phyloP scores from a whole-genome alignment of 2,329 filamentous ascomycete genomes.

The Phialophora verrucosa region DNA sequence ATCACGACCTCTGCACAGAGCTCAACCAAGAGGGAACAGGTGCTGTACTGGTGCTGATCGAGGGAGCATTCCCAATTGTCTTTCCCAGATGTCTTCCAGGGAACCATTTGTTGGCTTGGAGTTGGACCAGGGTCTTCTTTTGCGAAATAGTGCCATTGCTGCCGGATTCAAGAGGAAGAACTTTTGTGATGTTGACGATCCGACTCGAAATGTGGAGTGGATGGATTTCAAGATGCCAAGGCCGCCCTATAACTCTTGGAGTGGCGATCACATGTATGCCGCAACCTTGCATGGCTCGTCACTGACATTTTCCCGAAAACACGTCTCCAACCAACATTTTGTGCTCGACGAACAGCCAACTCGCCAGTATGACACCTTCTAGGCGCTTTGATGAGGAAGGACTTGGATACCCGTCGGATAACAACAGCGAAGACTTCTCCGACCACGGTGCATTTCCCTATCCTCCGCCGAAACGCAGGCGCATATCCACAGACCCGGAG shows the following conservation, averaged over 20 bases:
- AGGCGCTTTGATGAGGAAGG: not conserved
- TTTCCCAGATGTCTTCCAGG: not conserved
- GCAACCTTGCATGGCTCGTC: not conserved
- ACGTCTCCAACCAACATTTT: constrained; percentile 1
- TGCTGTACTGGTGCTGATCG: not conserved
- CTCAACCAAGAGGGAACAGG: not conserved
- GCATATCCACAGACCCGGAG: constrained; percentile 30
- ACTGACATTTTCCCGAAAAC: not conserved
- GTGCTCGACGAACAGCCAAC: not conserved
- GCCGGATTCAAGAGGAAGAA: not conserved
- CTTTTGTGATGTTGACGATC: not conserved
- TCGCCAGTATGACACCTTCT: constrained; percentile 14
- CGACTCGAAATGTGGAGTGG: not conserved
- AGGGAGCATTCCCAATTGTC: not conserved
- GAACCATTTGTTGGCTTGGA: not conserved
- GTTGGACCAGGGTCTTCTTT: not conserved
- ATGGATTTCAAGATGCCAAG: not conserved
- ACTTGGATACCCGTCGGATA: not conserved
- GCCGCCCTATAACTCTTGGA: not conserved
- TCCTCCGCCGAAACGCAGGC: constrained; percentile 37
- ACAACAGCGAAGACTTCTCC: constrained; percentile 1
- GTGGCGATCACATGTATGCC: not conserved
- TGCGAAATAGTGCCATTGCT: not conserved
- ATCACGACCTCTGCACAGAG: not conserved
- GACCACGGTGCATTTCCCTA: constrained; percentile 25